Conservation (phyloP, 495 filamentous ascomycete species). For the Podospora anserina region DNA sequence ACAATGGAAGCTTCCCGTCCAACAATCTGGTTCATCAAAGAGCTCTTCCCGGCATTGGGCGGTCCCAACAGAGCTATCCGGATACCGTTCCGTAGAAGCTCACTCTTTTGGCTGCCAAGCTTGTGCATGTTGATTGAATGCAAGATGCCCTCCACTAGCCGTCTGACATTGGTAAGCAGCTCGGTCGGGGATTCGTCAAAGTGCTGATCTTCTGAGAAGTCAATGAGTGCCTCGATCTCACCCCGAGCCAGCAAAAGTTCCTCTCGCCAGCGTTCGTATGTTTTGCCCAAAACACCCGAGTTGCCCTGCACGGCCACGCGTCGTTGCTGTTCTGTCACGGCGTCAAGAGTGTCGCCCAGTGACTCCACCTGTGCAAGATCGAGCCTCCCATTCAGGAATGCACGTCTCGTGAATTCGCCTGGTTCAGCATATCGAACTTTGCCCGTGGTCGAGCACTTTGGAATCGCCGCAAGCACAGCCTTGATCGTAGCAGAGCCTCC, state of each 20-base stretch:
- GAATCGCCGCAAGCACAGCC: conserved; percentile 76
- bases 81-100: conserved; percentile 83
- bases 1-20: conserved; percentile 94
- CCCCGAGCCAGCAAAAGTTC: conserved; percentile 76
- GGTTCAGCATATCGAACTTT: conserved; percentile 84
- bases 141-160: conserved; percentile 57
- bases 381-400: conserved; percentile 82
- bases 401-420: conserved; percentile 91
- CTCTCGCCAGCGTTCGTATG: conserved; percentile 81
- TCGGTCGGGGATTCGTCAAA: conserved; percentile 83
- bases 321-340: conserved; percentile 91
- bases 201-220: conserved; percentile 95
- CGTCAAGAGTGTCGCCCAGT: conserved; percentile 77
- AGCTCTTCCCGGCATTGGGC: conserved; percentile 95
- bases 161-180: conserved; percentile 64
- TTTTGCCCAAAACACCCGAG: conserved; percentile 63
- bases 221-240: conserved; percentile 91
- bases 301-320: conserved; percentile 77
- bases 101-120: conserved; percentile 73
- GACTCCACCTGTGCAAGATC: conserved; percentile 93
- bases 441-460: conserved; percentile 32
- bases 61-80: conserved; percentile 81
- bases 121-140: conserved; percentile 63
- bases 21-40: conserved; percentile 85
- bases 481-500: conserved; percentile 87